phyloP scores from a whole-genome alignment of 176 grass and related monocot genomes.

The Chrysopogon serrulatus region DNA sequence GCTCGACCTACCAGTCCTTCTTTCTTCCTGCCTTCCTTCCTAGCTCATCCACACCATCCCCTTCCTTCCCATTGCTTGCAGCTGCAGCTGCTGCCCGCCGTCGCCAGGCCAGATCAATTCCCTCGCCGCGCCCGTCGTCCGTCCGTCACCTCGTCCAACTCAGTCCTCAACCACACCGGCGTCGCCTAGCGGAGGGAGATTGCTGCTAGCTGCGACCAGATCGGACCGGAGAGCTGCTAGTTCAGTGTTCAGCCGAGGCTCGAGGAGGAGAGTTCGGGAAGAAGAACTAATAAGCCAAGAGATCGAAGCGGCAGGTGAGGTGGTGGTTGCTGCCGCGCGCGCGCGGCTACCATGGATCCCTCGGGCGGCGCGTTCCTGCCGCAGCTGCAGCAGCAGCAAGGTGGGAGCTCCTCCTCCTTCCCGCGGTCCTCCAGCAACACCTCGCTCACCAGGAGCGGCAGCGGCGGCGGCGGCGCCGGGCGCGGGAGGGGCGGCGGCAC shows the following conservation, averaged over 20 bases:
- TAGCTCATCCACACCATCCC: background rate
- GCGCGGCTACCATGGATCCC: conserved; percentile 36
- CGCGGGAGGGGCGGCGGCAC: background rate
- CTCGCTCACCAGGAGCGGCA: conserved; percentile 13
- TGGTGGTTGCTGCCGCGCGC: background rate
- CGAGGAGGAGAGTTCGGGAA: background rate
- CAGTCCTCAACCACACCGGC: background rate
- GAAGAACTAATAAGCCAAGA: background rate
- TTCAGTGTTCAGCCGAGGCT: no score
- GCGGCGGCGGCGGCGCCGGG: conserved; percentile 3
- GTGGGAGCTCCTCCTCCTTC: background rate
- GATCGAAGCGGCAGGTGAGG: background rate
- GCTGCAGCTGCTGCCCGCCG: no score
- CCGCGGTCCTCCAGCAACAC: conserved; percentile 19
- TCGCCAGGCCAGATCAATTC: background rate
- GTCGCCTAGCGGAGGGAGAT: background rate
- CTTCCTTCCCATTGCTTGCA: no score
- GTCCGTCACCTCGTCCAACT: background rate
- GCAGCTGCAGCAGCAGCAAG: background rate
- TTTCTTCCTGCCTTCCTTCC: background rate
- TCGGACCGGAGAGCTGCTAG: background rate
- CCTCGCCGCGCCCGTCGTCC: no score
- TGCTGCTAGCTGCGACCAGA: background rate
- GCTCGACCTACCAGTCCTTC: background rate
- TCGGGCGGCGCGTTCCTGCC: conserved; percentile 29